These are phyloP conservation scores for Protomyces arabidopsidicola DNA, from an alignment of 1,139 yeast species.

Conservation along the genomic window DNA sequence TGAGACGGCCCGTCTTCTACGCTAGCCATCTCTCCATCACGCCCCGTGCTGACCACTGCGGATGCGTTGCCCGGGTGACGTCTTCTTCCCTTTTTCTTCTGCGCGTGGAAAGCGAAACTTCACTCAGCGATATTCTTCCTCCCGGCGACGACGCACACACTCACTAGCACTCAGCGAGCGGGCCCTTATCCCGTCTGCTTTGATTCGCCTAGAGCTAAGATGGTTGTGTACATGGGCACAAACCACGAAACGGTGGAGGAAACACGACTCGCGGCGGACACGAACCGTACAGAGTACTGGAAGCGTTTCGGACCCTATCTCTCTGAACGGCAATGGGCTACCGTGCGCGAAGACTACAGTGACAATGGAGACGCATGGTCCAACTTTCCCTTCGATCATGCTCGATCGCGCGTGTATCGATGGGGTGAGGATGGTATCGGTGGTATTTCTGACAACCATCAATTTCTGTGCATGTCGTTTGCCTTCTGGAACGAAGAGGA, in stretches of 20 bases:
- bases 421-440: constrained; percentile 98
- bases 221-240: constrained; percentile 38
- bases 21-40: too few relatives aligned
- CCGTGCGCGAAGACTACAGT: constrained; percentile 90
- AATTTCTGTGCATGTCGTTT: constrained; percentile 66
- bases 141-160: too few relatives aligned
- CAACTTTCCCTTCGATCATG: constrained; percentile 82
- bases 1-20: too few relatives aligned
- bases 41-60: too few relatives aligned
- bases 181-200: too few relatives aligned
- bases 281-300: constrained; percentile 53
- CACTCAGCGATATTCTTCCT: too few relatives aligned
- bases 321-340: constrained; percentile 89
- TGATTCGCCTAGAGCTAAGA: constrained; percentile 6
- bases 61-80: too few relatives aligned
- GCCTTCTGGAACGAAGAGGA: constrained; percentile 94
- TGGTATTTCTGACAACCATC: constrained; percentile 85
- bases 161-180: too few relatives aligned
- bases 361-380: constrained; percentile 86
- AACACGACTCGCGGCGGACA: constrained; percentile 58
- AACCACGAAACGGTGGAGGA: constrained; percentile 56
- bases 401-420: constrained; percentile 74
- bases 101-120: too few relatives aligned
- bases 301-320: constrained; percentile 90
- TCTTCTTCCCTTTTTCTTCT: too few relatives aligned